phyloP scores from a whole-genome alignment of 228 moss, liverwort and hornwort species.

The Sphagnum magellanicum region DNA sequence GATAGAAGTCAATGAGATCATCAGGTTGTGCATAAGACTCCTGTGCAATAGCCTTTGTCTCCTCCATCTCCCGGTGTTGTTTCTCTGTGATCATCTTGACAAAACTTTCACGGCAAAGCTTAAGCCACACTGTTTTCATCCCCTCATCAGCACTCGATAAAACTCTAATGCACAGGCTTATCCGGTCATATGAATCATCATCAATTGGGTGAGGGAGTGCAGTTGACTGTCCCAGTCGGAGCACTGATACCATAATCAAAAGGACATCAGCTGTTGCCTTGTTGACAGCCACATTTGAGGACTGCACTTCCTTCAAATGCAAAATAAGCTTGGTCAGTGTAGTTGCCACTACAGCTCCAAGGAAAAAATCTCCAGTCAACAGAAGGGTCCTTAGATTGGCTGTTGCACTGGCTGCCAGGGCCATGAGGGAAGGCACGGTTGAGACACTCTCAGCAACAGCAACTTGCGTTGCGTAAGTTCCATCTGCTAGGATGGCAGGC shows the following conservation, averaged over 20 bases:
- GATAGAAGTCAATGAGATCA: conserved; percentile 62
- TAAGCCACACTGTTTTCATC: conserved; percentile 56
- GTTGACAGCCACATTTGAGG: conserved; percentile 29
- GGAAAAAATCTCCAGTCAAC: conserved; percentile 55
- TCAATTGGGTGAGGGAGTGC: conserved; percentile 56
- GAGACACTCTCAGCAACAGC: conserved; percentile 43
- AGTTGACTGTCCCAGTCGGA: conserved; percentile 57
- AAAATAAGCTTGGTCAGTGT: conserved; percentile 53
- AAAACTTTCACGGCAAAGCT: conserved; percentile 55
- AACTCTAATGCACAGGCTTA: conserved; percentile 49
- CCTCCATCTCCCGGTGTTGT: conserved; percentile 50
- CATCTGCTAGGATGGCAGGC: conserved; percentile 58
- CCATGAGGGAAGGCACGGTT: conserved; percentile 13
- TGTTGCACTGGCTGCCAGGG: conserved; percentile 18
- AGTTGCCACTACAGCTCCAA: conserved; percentile 54
- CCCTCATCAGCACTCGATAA: conserved; percentile 51
- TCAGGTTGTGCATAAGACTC: conserved; percentile 53
- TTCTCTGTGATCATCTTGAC: conserved; percentile 62
- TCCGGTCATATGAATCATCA: conserved; percentile 49
- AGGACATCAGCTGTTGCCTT: conserved; percentile 45
- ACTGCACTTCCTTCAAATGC: conserved; percentile 47
- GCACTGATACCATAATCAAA: conserved; percentile 50
- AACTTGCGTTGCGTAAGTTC: conserved; percentile 59
- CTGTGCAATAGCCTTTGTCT: conserved; percentile 56
- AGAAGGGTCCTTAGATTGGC: conserved; percentile 49